Base-by-base conservation (phyloP, 2,329 filamentous ascomycete species). In the Colletotrichum viniferum region DNA sequence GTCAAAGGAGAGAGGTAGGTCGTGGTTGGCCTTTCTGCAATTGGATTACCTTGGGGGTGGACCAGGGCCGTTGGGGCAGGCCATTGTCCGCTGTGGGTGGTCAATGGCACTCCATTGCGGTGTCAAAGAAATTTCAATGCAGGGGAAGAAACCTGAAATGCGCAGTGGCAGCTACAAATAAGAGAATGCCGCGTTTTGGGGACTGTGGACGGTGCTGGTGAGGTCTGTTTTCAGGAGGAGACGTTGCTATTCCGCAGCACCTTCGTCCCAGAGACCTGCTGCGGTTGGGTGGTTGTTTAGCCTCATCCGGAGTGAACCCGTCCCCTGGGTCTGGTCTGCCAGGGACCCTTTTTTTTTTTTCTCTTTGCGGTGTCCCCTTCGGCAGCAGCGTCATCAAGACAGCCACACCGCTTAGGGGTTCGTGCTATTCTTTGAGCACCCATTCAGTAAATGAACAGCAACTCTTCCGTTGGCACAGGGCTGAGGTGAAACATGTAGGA, bases 251-350 rank as follows among this genome's bases (percentile, higher is more conserved):
- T 34, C 56, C 21, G 72, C 30, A 66, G 55, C 68, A 16, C 48
- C 55, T 58, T 18, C 21, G 55, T 28, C 21, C 21, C 48, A 24
- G 36, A 60, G 66, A 58, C 73, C 69, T 73, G 73, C 69, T 73
- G 69, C 14, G 60, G 61, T 61, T 52, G 43, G n/a, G 71, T 73
- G 38, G 63, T 68, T 71, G 56, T 68, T 73, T 75, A 75, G 73
- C 73, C 73, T 75, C 69, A 75, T 75, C 63, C 63, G 63, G 38
- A 43, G 62, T 32, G 32, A 34, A 43, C 69, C 69, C 73, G 43
- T 52, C 43, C 43, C 43, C 43, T 52, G 43, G 43, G 43, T 52
- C 64, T 62, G 34, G 52, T 28, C 43, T 38, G 56, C 48, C 60
- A 64, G 58, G 68, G 34, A n/a, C 38, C 60, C 26, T 38, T 70